phyloP scores from a whole-genome alignment of 441 rosid species.

The Bruguiera hainesii region DNA sequence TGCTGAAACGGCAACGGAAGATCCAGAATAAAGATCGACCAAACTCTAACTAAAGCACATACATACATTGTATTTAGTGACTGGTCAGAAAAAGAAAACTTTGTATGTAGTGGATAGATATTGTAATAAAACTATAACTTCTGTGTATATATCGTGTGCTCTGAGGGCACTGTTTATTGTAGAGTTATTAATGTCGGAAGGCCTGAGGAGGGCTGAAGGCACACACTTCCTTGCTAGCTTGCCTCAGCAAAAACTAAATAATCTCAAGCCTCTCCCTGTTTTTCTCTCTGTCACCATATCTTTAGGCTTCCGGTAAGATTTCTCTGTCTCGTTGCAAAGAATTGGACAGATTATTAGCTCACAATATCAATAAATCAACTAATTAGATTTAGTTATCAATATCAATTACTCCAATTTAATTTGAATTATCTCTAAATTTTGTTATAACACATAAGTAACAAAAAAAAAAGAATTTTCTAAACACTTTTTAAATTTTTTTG shows the following conservation, averaged over 20 bases:
- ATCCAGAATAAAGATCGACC: background rate
- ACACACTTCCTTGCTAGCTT: slow-evolving; percentile 14
- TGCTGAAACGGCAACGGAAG: background rate
- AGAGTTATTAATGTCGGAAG: slow-evolving; percentile 10
- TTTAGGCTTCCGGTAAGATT: slow-evolving; percentile 14
- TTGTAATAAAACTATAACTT: background rate
- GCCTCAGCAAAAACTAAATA: background rate
- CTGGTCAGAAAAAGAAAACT: background rate
- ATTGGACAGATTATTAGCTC: background rate
- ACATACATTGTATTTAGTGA: background rate
- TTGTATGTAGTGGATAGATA: background rate
- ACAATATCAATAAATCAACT: background rate
- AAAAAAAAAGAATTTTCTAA: too few species aligned
- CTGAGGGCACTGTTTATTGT: background rate
- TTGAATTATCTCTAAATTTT: too few species aligned
- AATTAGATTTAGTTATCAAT: background rate
- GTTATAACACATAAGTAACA: too few species aligned
- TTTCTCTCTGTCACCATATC: slow-evolving; percentile 5
- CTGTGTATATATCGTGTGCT: background rate
- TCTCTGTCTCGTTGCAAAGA: background rate
- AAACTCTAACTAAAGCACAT: background rate
- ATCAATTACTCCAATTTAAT: background rate
- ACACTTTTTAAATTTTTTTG: too few species aligned
- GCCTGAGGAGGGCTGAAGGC: slow-evolving; percentile 5
- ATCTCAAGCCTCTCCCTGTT: background rate